Conservation (phyloP, 345 rosid genomes). For the Brassica nigra region DNA sequence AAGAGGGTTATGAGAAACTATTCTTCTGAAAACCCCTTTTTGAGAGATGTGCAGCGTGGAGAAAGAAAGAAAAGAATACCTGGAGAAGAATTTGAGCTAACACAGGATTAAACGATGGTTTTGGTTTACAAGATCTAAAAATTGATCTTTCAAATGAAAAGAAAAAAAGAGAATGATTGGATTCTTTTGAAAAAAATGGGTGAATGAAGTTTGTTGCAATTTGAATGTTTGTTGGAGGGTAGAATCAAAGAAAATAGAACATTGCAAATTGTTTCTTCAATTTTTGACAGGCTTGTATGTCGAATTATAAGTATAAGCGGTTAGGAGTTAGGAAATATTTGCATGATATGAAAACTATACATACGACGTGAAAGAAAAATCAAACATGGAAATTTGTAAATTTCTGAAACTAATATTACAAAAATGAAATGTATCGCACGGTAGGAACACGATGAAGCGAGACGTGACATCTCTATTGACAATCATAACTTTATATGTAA, state of each 20-base stretch:
- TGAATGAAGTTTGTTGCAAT: neutral
- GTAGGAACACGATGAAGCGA: neutral
- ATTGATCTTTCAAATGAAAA: too few species aligned
- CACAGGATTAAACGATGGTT: too few species aligned
- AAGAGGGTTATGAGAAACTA: neutral
- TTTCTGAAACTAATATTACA: neutral
- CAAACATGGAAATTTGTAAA: neutral
- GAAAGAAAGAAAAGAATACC: too few species aligned
- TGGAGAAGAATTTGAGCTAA: too few species aligned
- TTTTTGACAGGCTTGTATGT: neutral
- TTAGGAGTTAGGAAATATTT: neutral
- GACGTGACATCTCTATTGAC: neutral
- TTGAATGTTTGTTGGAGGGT: neutral
- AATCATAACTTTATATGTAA: neutral
- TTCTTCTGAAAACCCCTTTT: too few species aligned
- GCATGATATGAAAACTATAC: neutral
- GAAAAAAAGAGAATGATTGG: too few species aligned
- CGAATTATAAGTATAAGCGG: neutral
- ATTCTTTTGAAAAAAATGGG: too few species aligned
- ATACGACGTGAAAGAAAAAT: neutral
- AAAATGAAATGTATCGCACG: too few species aligned
- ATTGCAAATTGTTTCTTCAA: neutral
- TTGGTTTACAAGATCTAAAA: too few species aligned
- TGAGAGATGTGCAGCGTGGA: too few species aligned
- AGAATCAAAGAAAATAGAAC: neutral